Conservation (phyloP, 2,329 filamentous ascomycete species). For the Amauroascus verrucosus region DNA sequence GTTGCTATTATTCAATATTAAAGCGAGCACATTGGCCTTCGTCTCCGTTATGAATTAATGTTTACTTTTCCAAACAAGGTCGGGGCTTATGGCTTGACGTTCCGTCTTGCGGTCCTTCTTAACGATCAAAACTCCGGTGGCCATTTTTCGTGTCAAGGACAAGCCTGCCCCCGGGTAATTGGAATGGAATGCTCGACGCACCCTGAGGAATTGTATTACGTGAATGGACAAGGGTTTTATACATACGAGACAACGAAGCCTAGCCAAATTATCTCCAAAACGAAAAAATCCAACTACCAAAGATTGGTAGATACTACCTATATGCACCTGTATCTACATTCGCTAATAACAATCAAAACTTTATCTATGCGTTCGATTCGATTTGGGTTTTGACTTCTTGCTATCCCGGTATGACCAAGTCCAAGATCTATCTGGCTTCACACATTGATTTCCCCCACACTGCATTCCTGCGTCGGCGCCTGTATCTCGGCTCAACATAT, state of each 20-base stretch:
- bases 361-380: not conserved
- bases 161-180: not conserved
- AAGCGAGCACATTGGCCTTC: not conserved
- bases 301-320: not conserved
- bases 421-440: not conserved
- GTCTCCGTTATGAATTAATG: conserved; percentile 3
- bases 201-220: not conserved
- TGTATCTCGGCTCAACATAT: not conserved
- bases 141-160: not conserved
- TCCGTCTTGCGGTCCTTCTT: not conserved
- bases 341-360: not conserved
- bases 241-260: not conserved
- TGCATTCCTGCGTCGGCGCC: not conserved
- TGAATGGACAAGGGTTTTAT: not conserved
- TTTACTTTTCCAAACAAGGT: not conserved
- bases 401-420: conserved; percentile 1
- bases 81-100: not conserved
- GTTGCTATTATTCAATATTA: not conserved
- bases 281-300: not conserved
- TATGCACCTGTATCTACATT: not conserved
- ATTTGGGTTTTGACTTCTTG: not conserved
- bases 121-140: not conserved
- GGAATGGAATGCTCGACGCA: not conserved
- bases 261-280: not conserved
- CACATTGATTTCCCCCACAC: not conserved